Evolutionary conservation across 106 monocot genomes (phyloP).

Genomic region (Dendrobium huoshanense): DNA sequence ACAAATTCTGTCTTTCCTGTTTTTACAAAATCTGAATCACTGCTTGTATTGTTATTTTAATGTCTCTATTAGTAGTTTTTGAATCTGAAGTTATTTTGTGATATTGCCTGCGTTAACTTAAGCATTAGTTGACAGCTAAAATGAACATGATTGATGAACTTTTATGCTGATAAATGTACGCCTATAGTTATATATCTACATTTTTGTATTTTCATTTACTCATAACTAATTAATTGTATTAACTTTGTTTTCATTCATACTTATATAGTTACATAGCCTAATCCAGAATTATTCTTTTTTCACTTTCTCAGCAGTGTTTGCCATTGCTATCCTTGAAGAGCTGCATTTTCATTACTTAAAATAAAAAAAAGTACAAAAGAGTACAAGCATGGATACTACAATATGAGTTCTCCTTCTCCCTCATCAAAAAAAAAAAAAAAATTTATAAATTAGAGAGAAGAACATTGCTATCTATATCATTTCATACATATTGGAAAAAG

Average conservation of each 20-base stretch:
- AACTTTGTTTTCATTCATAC: background rate
- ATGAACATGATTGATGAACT: background rate
- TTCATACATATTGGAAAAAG: no score
- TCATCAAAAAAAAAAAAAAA: no score
- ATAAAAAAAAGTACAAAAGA: no score
- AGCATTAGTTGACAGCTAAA: background rate
- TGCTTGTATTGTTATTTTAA: background rate
- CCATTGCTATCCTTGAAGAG: background rate
- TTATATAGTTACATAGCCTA: background rate
- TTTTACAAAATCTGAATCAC: background rate
- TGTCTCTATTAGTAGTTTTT: background rate
- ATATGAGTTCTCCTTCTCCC: no score
- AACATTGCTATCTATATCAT: no score
- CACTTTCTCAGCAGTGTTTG: background rate
- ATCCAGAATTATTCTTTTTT: background rate
- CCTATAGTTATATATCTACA: background rate
- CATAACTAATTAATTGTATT: background rate
- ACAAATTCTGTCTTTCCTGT: background rate
- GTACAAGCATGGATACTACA: no score
- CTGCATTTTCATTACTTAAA: no score
- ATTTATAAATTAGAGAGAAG: no score
- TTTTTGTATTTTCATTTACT: background rate
- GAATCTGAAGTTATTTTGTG: background rate
- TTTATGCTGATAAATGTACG: background rate
- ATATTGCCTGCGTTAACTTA: background rate